These are phyloP conservation scores for Suillus lakei DNA, from an alignment of 768 basidiomycete genomes.

Conservation along the genomic window DNA sequence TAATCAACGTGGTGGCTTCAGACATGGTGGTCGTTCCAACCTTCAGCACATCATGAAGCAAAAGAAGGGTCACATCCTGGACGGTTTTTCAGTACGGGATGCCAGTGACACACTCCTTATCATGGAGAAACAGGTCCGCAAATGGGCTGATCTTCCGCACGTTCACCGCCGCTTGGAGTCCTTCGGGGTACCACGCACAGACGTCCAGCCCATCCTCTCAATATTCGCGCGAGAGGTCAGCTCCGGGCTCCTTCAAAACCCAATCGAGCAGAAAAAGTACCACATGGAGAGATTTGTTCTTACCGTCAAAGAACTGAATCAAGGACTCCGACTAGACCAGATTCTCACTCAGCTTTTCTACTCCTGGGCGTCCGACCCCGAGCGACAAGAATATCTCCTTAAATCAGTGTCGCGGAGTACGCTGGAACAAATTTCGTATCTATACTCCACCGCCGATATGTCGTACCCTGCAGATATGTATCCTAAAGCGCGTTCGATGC, in stretches of 20 bases:
- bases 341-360: slow-evolving; percentile 60
- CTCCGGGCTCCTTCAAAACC: slow-evolving; percentile 31
- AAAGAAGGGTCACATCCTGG: slow-evolving; percentile 6
- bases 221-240: slow-evolving; percentile 46
- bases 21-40: background rate
- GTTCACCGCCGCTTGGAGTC: slow-evolving; percentile 46
- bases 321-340: slow-evolving; percentile 43
- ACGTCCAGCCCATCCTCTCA: slow-evolving; percentile 47
- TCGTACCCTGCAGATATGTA: slow-evolving; percentile 55
- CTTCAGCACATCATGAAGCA: slow-evolving; percentile 7
- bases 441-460: slow-evolving; percentile 45
- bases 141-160: slow-evolving; percentile 42
- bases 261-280: slow-evolving; percentile 34
- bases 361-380: slow-evolving; percentile 53
- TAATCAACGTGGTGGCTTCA: background rate
- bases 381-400: slow-evolving; percentile 28
- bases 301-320: slow-evolving; percentile 32
- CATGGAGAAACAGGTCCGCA: slow-evolving; percentile 40
- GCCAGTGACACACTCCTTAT: slow-evolving; percentile 24
- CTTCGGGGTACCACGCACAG: slow-evolving; percentile 51
- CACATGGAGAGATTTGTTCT: slow-evolving; percentile 49
- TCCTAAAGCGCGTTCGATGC: slow-evolving; percentile 57
- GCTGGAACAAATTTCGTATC: slow-evolving; percentile 42
- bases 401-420: slow-evolving; percentile 35
- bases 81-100: slow-evolving; percentile 4